A percentile compares a stretch with the other conserved stretches of the same genome.
Conservation (phyloP, 768 basidiomycete genomes). For the Rubroboletus satanas region DNA sequence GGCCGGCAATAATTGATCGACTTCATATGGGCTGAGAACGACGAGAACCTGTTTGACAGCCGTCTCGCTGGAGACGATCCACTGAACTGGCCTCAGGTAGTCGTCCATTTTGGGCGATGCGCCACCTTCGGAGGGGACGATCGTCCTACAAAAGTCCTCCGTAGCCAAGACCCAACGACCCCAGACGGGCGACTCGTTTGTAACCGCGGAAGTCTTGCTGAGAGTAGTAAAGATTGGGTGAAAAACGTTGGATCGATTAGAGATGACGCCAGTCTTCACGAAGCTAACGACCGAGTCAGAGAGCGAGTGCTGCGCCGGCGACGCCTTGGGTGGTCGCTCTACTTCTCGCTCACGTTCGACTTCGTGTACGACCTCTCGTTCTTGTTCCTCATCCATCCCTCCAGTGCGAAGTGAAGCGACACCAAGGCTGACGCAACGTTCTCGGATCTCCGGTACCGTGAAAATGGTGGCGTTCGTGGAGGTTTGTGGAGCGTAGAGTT, state of each 20-base stretch:
- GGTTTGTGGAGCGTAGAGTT: constrained; percentile 28
- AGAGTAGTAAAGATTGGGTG: constrained; percentile 13
- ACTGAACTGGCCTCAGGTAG: constrained; percentile 39
- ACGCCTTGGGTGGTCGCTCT: constrained; percentile 32
- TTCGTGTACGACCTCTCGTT: constrained; percentile 43
- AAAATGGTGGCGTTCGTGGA: constrained; percentile 2
- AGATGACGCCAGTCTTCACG: constrained; percentile 27
- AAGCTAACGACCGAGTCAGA: neutral
- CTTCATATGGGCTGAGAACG: constrained; percentile 41
- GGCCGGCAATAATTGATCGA: constrained; percentile 33
- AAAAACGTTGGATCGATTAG: constrained; percentile 16
- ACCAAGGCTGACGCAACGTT: constrained; percentile 30
- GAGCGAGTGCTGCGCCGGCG: constrained; percentile 22
- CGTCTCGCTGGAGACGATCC: constrained; percentile 39
- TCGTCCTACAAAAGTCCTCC: constrained; percentile 12
- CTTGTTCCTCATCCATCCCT: constrained; percentile 45
- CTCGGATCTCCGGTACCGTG: constrained; percentile 17
- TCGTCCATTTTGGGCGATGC: constrained; percentile 21
- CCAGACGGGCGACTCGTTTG: constrained; percentile 21
- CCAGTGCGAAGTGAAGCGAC: constrained; percentile 15
- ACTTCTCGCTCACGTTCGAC: constrained; percentile 38
- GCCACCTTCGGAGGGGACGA: neutral
- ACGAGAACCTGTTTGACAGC: constrained; percentile 31
- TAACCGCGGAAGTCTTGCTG: constrained; percentile 1
- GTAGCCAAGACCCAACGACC: constrained; percentile 13